Evolutionary conservation across 2,329 filamentous ascomycete species (phyloP), one percentile per base, ranked within the genome.

Genomic region (Ceratocystis destructans): DNA sequence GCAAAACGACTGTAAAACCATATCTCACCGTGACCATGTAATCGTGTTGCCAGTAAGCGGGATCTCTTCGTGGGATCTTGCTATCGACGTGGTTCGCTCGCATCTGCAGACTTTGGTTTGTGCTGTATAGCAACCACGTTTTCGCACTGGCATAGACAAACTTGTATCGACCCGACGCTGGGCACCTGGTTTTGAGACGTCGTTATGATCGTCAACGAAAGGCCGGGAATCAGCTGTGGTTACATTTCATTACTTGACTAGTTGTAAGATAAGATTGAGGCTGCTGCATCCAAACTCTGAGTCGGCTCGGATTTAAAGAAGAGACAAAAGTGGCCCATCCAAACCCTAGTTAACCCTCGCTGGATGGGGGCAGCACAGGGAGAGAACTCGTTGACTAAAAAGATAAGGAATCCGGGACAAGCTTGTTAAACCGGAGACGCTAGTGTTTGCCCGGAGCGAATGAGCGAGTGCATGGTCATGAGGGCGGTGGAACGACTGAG

Each of bases 161-260:
- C 72, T 70, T 69, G 48, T 72, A 37, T 48, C 68, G 69, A 77
- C 80, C 80, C 79, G 75, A 80, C 81, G 79, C 80, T 82, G 79
- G 79, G 79, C 79, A 79, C 79, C 79, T 77, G 77, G 74, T 73
- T 78, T 80, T 73, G 77, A 82, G 79, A 79, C 73, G 75, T 79
- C 80, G 79, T 82, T 76, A 79, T 81, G 79, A 75, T 76, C 73
- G 72, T 81, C 77, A 69, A 75, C 73, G 80, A 82, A 70, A 79
- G 75, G 76, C 74, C 77, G 79, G 80, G 80, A 82, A 82, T 82
- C 79, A 81, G 79, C 79, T 81, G 80, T 81, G 81, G 80, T 79
- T 76, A 82, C 79, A 82, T 79, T 28, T 64, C 45, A 48, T 45
- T 41, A 28, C 53, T 41, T 22, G 41, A 22, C 22, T 53, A 10